Conservation (phyloP, 306 rosid species). For the Urtica urens region DNA sequence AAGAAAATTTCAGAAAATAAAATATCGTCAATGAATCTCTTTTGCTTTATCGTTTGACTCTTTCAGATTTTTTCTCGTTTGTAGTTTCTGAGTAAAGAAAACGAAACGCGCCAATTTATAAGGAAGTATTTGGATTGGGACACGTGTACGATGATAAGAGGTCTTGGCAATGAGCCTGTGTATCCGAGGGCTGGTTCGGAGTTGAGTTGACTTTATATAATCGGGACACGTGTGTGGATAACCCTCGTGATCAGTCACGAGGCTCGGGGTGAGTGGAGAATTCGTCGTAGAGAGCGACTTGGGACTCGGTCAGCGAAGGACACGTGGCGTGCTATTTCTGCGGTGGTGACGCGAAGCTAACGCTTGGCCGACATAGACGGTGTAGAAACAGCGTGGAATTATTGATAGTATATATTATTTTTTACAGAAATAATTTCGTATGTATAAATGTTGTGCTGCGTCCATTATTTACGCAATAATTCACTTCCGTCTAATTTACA, state of each 20-base stretch:
- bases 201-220: too few species aligned
- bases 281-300: conserved; percentile 11
- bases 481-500: background rate
- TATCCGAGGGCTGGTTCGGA: background rate
- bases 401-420: background rate
- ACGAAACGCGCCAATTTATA: conserved; percentile 8
- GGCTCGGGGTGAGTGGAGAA: conserved; percentile 9
- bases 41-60: conserved; percentile 3
- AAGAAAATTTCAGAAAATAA: background rate
- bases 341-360: conserved; percentile 24
- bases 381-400: conserved; percentile 24
- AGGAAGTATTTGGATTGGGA: background rate
- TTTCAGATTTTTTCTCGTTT: conserved; percentile 14
- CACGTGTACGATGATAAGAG: conserved; percentile 35
- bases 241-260: conserved; percentile 17
- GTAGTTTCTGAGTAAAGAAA: background rate
- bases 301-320: background rate
- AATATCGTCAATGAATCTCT: background rate
- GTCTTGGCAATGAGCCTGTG: background rate
- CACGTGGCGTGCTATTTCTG: conserved; percentile 32
- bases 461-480: conserved; percentile 15
- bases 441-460: background rate
- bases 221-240: conserved; percentile 5
- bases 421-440: background rate
- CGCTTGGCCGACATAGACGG: conserved; percentile 31